A percentile compares a stretch with the other conserved stretches of the same genome.
These are phyloP conservation scores for Apiospora malaysiana DNA, from an alignment of 2,329 filamentous ascomycete species.

Conservation along the genomic window DNA sequence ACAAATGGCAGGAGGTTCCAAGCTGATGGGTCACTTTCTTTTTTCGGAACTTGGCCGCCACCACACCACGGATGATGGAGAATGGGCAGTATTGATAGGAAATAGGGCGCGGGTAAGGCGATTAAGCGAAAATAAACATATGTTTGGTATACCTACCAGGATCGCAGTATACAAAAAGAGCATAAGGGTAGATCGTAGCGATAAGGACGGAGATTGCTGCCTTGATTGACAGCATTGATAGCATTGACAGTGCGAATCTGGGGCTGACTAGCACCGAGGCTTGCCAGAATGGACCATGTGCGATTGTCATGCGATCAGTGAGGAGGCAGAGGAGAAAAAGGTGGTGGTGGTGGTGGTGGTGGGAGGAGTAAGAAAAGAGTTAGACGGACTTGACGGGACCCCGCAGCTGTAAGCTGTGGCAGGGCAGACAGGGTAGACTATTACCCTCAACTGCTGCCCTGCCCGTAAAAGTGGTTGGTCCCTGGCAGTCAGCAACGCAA, in stretches of 20 bases:
- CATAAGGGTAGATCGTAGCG: neutral
- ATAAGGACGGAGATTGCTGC: neutral
- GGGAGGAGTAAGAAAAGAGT: neutral
- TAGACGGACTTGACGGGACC: neutral
- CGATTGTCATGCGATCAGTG: conserved; percentile 9
- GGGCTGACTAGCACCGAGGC: neutral
- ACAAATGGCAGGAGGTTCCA: conserved; percentile 1
- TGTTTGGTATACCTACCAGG: neutral
- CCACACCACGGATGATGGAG: neutral
- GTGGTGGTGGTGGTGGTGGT: too few species aligned
- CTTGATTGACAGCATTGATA: too few species aligned
- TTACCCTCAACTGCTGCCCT: neutral
- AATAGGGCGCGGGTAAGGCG: conserved; percentile 12
- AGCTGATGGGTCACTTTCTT: conserved; percentile 3
- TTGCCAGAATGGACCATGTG: neutral
- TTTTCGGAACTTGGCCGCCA: neutral
- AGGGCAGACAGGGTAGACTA: neutral
- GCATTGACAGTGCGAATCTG: neutral
- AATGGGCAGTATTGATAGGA: too few species aligned
- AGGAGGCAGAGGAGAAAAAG: neutral
- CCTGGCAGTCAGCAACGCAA: too few species aligned
- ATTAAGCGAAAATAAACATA: neutral
- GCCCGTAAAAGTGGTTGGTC: neutral
- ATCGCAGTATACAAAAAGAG: neutral
- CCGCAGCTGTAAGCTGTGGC: conserved; percentile 4